These are phyloP conservation scores for Pulveroboletus sp. DNA, from an alignment of 768 basidiomycete species.

Conservation along the genomic window DNA sequence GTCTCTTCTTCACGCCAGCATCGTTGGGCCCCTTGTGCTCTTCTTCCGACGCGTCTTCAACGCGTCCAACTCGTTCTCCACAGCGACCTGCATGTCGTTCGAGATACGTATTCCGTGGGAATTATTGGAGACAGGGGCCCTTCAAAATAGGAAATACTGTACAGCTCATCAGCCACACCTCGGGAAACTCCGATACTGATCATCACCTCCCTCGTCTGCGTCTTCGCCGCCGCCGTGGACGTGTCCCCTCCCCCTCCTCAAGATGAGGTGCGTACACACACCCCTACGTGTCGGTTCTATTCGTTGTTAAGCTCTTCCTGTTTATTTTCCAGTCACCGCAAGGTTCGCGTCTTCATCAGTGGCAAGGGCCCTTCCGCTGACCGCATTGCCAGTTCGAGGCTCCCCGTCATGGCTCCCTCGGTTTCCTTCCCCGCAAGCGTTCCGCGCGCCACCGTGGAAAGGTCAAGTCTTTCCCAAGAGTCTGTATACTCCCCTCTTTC, in stretches of 20 bases:
- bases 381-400: constrained; percentile 77
- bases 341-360: constrained; percentile 46
- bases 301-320: neutral
- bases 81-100: neutral
- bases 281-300: neutral
- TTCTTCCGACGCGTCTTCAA: constrained; percentile 3
- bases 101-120: constrained; percentile 5
- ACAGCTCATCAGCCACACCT: constrained; percentile 30
- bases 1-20: constrained; percentile 1
- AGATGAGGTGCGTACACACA: constrained; percentile 57
- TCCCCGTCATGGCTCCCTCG: constrained; percentile 96
- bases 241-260: constrained; percentile 27
- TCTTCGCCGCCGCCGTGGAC: constrained; percentile 17
- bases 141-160: constrained; percentile 19
- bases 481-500: constrained; percentile 31
- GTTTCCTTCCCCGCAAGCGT: constrained; percentile 95
- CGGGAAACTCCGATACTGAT: constrained; percentile 24
- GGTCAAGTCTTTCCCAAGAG: constrained; percentile 99
- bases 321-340: constrained; percentile 65
- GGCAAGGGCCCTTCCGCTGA: constrained; percentile 12
- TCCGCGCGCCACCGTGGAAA: constrained; percentile 96
- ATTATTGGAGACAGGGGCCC: constrained; percentile 13
- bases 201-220: neutral
- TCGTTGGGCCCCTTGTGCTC: neutral
- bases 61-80: constrained; percentile 5